Evolutionary conservation across 192 early-diverging fungal species (phyloP), one percentile per base, ranked within the genome.

Genomic region (Coemansia sp.): DNA sequence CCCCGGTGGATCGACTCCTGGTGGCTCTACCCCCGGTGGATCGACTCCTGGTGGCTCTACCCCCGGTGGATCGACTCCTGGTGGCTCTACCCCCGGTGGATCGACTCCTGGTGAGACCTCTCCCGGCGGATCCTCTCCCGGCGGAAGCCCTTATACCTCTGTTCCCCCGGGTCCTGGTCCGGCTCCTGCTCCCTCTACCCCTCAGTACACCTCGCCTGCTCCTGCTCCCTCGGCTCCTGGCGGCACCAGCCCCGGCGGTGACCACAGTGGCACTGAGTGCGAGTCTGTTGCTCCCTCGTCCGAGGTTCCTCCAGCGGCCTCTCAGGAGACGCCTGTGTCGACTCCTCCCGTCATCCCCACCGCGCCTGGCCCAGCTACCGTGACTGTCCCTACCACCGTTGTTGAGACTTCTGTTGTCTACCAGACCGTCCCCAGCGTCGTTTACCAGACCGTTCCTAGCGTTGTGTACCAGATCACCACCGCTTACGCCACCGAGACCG

Each of bases 381-480:
- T 63, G 3, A 34, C 29, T 3, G 53, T 61, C 5, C 66, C 66
- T 7, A 53, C 58, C n/a, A 61, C 66, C 4, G 50, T 69, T 10
- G 34, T 30, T 17, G 53, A 62, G 49, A 69, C 60, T 14, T 51
- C 59, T 11, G 55, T 57, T 3, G 29, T 42, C 18, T 40, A 46
- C 60, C 61, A 64, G 53, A 72, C 68, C 8, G 60, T 72, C n/a
- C 53, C 61, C 1, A 64, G 52, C 53, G 28, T 60, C 4, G 22
- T 59, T n/a, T 58, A 56, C 57, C 42, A 72, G 53, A 72, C 61
- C 0, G 56, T 71, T 8, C 55, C 55, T 14, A 71, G 49, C 28
- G 46, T 62, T 9, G 51, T 55, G 20, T 46, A 59, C 1, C 54
- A 58, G 40, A 53, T 58, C 46, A 48, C 62, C 33, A 65, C 62